phyloP scores from a whole-genome alignment of 148 eudicot genomes.

The Beta vulgaris region DNA sequence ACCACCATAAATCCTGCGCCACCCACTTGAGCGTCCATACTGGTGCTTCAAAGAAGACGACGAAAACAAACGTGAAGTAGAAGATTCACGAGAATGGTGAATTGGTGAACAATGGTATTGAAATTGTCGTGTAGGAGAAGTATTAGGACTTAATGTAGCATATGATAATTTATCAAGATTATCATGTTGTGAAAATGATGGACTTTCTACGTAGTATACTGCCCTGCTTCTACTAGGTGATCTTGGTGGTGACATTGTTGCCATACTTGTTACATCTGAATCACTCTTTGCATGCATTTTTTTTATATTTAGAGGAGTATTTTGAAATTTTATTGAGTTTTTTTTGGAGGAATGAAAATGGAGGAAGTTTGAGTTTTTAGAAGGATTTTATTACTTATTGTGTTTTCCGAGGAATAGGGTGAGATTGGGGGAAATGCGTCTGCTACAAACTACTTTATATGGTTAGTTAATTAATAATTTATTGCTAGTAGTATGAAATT shows the following conservation, averaged over 20 bases:
- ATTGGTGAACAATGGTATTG: constrained; percentile 77
- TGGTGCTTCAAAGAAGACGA: constrained; percentile 33
- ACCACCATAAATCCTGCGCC: constrained; percentile 43
- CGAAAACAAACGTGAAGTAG: constrained; percentile 66
- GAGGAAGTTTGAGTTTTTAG: background rate
- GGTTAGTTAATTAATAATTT: too few species aligned
- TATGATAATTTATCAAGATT: constrained; percentile 53
- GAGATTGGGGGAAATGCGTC: background rate
- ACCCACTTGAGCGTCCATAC: constrained; percentile 10
- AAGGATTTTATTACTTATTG: too few species aligned
- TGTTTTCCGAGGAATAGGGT: constrained; percentile 16
- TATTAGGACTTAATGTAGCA: constrained; percentile 48
- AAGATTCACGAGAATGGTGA: constrained; percentile 82
- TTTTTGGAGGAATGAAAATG: background rate
- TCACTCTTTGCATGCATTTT: constrained; percentile 73
- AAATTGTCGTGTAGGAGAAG: constrained; percentile 54
- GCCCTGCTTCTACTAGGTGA: constrained; percentile 45
- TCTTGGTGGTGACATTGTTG: constrained; percentile 62
- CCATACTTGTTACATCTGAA: constrained; percentile 71
- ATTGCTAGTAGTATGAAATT: too few species aligned
- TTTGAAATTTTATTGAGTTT: background rate
- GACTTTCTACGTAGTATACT: constrained; percentile 81
- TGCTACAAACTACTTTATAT: background rate
- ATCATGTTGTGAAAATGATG: constrained; percentile 50
- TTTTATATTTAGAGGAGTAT: background rate